Conservation (phyloP, 2,329 filamentous ascomycete genomes). For the Lasiodiplodia theobromae region DNA sequence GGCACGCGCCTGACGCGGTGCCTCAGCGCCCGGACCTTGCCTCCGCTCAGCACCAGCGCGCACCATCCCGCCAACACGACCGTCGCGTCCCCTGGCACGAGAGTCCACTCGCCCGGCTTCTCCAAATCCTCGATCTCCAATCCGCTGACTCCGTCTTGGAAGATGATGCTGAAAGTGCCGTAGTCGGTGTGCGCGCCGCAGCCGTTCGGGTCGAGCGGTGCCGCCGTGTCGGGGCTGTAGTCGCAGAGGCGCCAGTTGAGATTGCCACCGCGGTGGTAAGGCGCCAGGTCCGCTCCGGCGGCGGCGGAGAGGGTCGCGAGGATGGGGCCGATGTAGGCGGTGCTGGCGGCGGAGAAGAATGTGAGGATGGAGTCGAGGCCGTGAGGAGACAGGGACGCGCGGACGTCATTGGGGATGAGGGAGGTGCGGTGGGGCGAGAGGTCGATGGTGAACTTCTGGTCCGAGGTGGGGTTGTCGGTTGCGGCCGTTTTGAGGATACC, state of each 20-base stretch:
- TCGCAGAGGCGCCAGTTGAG: constrained; percentile 20
- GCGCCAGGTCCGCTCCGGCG: not conserved
- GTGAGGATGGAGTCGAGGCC: not conserved
- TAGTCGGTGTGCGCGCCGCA: constrained; percentile 21
- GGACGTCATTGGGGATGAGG: not conserved
- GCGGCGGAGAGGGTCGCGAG: constrained; percentile 2
- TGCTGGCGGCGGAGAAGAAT: constrained; percentile 18
- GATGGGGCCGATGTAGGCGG: constrained; percentile 7
- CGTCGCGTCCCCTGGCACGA: constrained; percentile 8
- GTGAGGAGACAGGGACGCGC: not conserved
- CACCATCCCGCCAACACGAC: constrained; percentile 16
- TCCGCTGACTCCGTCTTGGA: constrained; percentile 15
- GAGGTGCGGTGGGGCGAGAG: not conserved
- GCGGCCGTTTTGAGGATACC: constrained; percentile 23
- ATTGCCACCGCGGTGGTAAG: constrained; percentile 4
- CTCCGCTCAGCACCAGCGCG: constrained; percentile 16
- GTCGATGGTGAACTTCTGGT: constrained; percentile 25
- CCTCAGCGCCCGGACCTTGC: constrained; percentile 8
- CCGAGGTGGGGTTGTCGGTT: constrained; percentile 2
- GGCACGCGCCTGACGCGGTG: constrained; percentile 24
- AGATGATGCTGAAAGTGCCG: constrained; percentile 28
- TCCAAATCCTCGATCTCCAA: constrained; percentile 11
- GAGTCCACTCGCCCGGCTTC: constrained; percentile 8
- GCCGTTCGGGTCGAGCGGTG: constrained; percentile 7
- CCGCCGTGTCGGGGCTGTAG: not conserved